phyloP scores from a whole-genome alignment of 2,329 filamentous ascomycete species.

The Trichoderma asperellum region DNA sequence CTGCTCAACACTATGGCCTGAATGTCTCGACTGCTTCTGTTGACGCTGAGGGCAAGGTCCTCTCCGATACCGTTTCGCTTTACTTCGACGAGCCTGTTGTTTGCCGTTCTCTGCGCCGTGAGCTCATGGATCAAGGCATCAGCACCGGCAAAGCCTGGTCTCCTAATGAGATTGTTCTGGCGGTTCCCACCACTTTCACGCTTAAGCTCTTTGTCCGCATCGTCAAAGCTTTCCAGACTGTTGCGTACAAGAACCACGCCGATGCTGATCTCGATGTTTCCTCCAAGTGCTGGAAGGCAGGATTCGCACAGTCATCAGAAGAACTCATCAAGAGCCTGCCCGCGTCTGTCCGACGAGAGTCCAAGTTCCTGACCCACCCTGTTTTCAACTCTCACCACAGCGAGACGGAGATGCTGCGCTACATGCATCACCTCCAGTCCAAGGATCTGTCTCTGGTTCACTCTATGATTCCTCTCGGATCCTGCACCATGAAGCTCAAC shows the following conservation, averaged over 20 bases:
- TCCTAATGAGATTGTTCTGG: conserved; percentile 35
- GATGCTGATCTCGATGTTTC: conserved; percentile 38
- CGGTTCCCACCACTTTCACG: conserved; percentile 36
- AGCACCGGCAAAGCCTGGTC: conserved; percentile 70
- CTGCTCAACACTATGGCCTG: conserved; percentile 65
- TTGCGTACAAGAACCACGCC: conserved; percentile 36
- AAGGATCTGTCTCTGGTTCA: conserved; percentile 93
- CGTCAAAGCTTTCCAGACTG: conserved; percentile 36
- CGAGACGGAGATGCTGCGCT: conserved; percentile 90
- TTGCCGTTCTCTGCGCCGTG: conserved; percentile 34
- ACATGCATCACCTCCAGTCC: conserved; percentile 90
- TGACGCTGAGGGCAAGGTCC: conserved; percentile 57
- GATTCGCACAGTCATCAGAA: conserved; percentile 41
- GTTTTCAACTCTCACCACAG: conserved; percentile 96
- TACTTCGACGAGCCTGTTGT: conserved; percentile 43
- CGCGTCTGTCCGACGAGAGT: conserved; percentile 67
- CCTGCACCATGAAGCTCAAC: conserved; percentile 98
- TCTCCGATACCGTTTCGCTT: conserved; percentile 83
- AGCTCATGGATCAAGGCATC: conserved; percentile 62
- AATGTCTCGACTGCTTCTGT: conserved; percentile 63
- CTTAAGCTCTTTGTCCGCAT: conserved; percentile 33
- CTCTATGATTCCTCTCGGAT: conserved; percentile 96
- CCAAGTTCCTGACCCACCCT: conserved; percentile 80
- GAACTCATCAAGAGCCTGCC: conserved; percentile 53
- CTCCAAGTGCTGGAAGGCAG: conserved; percentile 48